phyloP scores from a whole-genome alignment of 2,329 filamentous ascomycete genomes.

The Fusarium guadeloupense region DNA sequence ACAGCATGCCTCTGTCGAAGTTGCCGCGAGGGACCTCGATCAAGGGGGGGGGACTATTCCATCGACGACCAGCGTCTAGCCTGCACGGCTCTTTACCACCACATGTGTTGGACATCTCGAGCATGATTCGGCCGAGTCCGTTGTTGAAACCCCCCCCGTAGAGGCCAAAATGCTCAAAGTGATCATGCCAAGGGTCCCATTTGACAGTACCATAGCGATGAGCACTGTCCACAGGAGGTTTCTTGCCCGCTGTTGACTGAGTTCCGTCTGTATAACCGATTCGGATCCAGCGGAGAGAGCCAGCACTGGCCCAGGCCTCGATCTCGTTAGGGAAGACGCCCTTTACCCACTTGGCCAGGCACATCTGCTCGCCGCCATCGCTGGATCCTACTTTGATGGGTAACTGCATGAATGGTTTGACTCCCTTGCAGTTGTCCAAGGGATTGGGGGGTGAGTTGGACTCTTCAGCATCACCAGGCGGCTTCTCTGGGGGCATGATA shows the following conservation, averaged over 20 bases:
- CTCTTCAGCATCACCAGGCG: background rate
- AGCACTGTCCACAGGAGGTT: background rate
- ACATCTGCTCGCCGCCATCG: background rate
- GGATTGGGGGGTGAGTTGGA: background rate
- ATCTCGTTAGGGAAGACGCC: slow-evolving; percentile 2
- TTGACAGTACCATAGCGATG: background rate
- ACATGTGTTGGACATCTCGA: background rate
- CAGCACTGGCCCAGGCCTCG: background rate
- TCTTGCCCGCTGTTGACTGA: background rate
- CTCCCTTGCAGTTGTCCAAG: background rate
- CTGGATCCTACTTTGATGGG: background rate
- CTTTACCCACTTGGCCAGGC: background rate
- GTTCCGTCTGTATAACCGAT: background rate
- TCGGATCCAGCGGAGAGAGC: slow-evolving; percentile 1
- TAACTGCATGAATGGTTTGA: background rate
- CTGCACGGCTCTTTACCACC: background rate
- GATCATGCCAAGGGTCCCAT: background rate
- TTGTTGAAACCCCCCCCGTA: background rate
- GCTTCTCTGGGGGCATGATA: background rate
- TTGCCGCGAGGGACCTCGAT: background rate
- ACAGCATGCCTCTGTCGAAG: background rate
- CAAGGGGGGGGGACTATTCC: background rate
- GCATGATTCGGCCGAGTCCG: background rate
- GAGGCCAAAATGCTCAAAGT: background rate
- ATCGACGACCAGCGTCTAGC: background rate